Evolutionary conservation across 2,329 filamentous ascomycete species (phyloP), one percentile per base, ranked within the genome.

Genomic region (Arthrobotrys conoides): DNA sequence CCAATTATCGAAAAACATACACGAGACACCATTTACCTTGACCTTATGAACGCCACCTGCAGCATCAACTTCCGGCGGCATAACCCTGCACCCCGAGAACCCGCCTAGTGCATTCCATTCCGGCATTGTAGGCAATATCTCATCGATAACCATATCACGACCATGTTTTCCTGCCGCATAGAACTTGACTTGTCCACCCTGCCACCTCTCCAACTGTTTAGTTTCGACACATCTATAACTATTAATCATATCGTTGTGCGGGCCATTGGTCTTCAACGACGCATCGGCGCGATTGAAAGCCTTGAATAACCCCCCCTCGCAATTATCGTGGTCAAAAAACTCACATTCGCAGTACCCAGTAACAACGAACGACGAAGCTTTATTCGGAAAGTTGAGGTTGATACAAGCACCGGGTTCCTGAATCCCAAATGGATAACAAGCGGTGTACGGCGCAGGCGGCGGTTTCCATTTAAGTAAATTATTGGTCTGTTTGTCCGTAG

Each of bases 331-430:
- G 18, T 49, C 49, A 44, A 65, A 76, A 55, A 70, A 76, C 16
- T 55, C 55, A 57, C 72, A 76, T 38, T 76, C 72, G 48, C 72
- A 76, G 8, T 49, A 69, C 10, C 68, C 68, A 9, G 57, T 71
- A 1, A 71, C 68, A 24, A 65, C 36, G 24, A 27, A 65, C 1
- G 68, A 71, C 8, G 27, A 38, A 20, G 30, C 10, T 9, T 22
- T 1, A 18, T 33, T 6, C 1, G 30, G 3, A 30, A 59, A 16
- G 1, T 8, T n/a, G 10, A 59, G 24, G 30, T 36, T 59, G 3
- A 20, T 38, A 6, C 53, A 59, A 3, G 16, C 30, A 14, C 30
- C 30, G 14, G 53, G 30, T 2, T 12, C 24, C 27, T 33, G 8
- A 9, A 55, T 33, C 1, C n/a, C 16, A 16, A 61, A 61, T 5